A percentile compares a stretch with the other conserved stretches of the same genome.
phyloP scores from a whole-genome alignment of 768 basidiomycete genomes.

The Termitomyces sp. region DNA sequence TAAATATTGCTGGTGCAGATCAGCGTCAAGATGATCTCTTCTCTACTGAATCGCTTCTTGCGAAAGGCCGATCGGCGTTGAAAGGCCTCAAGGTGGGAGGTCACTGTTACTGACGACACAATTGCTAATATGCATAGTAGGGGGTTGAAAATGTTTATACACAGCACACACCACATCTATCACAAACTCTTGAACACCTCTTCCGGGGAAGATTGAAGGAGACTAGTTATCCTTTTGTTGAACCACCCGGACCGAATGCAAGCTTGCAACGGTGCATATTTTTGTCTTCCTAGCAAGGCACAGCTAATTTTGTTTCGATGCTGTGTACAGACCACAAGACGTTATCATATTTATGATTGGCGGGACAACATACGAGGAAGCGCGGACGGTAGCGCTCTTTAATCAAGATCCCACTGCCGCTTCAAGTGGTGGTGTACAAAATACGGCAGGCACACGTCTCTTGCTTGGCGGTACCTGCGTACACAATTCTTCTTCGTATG shows the following conservation, averaged over 20 bases:
- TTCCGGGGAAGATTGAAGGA: conserved; percentile 85
- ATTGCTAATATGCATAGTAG: conserved; percentile 29
- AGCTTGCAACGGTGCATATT: conserved; percentile 58
- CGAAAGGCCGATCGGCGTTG: conserved; percentile 89
- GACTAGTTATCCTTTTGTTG: conserved; percentile 84
- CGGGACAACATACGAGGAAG: conserved; percentile 95
- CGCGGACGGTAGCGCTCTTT: conserved; percentile 74
- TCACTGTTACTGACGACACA: neutral
- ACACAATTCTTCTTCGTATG: conserved; percentile 89
- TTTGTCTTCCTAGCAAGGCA: neutral
- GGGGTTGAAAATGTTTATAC: conserved; percentile 99
- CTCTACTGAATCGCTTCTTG: conserved; percentile 90
- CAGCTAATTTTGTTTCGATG: neutral
- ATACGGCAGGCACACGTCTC: conserved; percentile 64
- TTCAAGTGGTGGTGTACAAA: conserved; percentile 39
- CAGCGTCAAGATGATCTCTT: conserved; percentile 97
- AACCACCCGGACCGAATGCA: conserved; percentile 58
- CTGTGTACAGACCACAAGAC: conserved; percentile 75
- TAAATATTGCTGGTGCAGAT: conserved; percentile 92
- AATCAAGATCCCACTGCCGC: conserved; percentile 71
- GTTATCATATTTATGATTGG: conserved; percentile 97
- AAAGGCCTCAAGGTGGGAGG: conserved; percentile 83
- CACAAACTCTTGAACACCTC: conserved; percentile 86
- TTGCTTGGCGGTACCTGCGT: conserved; percentile 92
- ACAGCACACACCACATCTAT: conserved; percentile 91